phyloP scores from a whole-genome alignment of 306 rosid species.

The Trichosanthes cucumerina region DNA sequence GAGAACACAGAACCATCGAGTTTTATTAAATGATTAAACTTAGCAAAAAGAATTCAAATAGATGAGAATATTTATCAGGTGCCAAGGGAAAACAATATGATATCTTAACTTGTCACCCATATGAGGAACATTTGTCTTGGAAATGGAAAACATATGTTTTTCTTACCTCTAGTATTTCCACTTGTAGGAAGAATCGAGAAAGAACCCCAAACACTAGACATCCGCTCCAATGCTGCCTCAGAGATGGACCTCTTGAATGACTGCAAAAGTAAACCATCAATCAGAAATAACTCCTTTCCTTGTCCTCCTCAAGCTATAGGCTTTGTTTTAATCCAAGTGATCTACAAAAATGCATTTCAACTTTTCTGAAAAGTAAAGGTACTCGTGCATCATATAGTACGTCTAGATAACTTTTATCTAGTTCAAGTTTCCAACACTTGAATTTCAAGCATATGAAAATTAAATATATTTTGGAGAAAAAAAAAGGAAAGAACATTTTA shows the following conservation, averaged over 20 bases:
- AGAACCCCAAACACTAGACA: constrained; percentile 58
- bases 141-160: neutral
- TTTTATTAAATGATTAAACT: neutral
- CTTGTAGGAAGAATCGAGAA: constrained; percentile 49
- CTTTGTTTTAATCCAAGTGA: constrained; percentile 3
- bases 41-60: neutral
- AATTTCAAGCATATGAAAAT: neutral
- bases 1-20: neutral
- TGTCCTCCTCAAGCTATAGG: constrained; percentile 8
- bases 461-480: neutral
- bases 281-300: constrained; percentile 5
- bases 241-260: constrained; percentile 57
- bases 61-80: neutral
- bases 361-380: neutral
- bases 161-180: constrained; percentile 52
- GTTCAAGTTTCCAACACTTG: neutral
- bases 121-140: neutral
- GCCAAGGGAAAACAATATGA: neutral
- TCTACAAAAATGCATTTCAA: neutral
- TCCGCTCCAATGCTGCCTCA: constrained; percentile 50
- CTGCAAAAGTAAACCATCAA: constrained; percentile 34
- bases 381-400: neutral
- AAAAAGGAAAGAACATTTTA: neutral
- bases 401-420: neutral
- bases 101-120: neutral